Evolutionary conservation across 371 early-diverging fungal genomes (phyloP), one percentile per base, ranked within the genome.

Genomic region (Mucor circinelloides): DNA sequence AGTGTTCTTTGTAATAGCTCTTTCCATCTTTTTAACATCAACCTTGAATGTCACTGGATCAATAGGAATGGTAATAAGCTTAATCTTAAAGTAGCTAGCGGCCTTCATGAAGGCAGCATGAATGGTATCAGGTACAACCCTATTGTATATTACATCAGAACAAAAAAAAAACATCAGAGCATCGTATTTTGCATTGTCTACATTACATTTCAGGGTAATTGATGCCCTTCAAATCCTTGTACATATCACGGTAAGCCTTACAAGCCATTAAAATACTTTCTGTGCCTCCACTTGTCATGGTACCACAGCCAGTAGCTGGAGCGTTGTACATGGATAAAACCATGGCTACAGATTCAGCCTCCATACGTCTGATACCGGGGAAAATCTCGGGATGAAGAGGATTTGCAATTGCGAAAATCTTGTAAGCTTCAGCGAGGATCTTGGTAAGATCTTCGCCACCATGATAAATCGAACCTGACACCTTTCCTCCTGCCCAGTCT

Each of bases 71-170:
- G 90, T 90, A 28, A 95, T 83, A 7, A 97, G 67, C 71, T 92
- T 92, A 71, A 98, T 93, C 12, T 89, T 88, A 72, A 98, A 97
- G 80, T 97, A 97, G 55, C 80, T 82, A 7, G 95, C 92, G 0
- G 94, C 98, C 81, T 97, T 97, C 87, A 96, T 95, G 64, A 97
- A 97, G 12, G 98, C 97, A 21, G 96, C 94, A 70, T 98, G 98
- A 31, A 91, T 91, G 0, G 97, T 95, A 17, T 90, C 89, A 9
- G 97, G 97, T 0, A 94, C 89, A 40, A 97, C 85, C 83, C 94
- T 93, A 80, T 25, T 56, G 28, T 27, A 31, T 25, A 48, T 58
- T 58, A 7, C 6, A 6, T 40, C 1, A 40, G 40, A 17, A 40
- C 19, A 56, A 1, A 17, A 27, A 42, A n/a, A n/a, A n/a, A n/a